phyloP scores from a whole-genome alignment of 2,329 filamentous ascomycete genomes.

The Fusarium redolens region DNA sequence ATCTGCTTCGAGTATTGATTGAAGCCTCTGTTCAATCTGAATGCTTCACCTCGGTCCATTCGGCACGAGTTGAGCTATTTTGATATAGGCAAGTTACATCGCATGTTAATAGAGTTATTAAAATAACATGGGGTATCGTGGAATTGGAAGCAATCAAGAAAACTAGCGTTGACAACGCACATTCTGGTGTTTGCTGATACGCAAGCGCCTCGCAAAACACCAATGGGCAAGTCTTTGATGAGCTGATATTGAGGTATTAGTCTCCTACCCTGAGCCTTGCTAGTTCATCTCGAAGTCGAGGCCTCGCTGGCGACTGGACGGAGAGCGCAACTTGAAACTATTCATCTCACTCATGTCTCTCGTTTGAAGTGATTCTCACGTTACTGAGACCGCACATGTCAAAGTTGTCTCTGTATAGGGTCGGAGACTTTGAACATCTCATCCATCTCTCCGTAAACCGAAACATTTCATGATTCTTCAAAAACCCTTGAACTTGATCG shows the following conservation, averaged over 20 bases:
- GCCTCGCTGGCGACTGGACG: slow-evolving; percentile 12
- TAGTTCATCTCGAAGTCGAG: slow-evolving; percentile 7
- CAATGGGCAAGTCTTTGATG: slow-evolving; percentile 31
- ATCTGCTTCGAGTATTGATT: background rate
- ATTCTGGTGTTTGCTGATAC: slow-evolving; percentile 21
- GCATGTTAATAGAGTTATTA: slow-evolving; percentile 25
- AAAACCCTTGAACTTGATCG: slow-evolving; percentile 14
- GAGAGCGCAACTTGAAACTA: background rate
- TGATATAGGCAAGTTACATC: slow-evolving; percentile 29
- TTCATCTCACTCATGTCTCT: slow-evolving; percentile 6
- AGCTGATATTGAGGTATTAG: slow-evolving; percentile 24
- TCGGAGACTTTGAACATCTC: background rate
- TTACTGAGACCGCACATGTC: background rate
- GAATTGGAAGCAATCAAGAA: slow-evolving; percentile 16
- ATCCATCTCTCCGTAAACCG: background rate
- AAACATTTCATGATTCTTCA: background rate
- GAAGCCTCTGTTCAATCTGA: background rate
- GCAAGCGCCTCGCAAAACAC: slow-evolving; percentile 19
- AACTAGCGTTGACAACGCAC: slow-evolving; percentile 26
- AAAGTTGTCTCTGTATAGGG: background rate
- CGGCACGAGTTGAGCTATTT: slow-evolving; percentile 13
- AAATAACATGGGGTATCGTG: slow-evolving; percentile 9
- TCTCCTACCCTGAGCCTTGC: slow-evolving; percentile 24
- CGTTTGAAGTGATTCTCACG: background rate
- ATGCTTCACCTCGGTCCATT: slow-evolving; percentile 11